These are phyloP conservation scores for Panaeolus cyanescens DNA, from an alignment of 768 basidiomycete genomes.

Conservation along the genomic window DNA sequence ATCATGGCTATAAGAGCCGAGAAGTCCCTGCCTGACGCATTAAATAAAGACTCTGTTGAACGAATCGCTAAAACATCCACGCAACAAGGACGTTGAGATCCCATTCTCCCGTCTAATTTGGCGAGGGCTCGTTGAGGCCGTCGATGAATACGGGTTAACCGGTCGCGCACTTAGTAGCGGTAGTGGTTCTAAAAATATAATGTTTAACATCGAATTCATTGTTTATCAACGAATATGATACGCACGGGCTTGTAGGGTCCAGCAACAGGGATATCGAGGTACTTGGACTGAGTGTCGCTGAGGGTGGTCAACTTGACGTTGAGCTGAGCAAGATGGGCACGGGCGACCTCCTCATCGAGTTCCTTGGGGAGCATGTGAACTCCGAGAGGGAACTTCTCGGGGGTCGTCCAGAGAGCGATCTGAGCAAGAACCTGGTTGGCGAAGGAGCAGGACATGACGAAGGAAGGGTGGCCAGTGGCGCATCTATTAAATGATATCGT, in stretches of 20 bases:
- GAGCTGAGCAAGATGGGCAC: conserved; percentile 88
- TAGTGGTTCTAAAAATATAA: conserved; percentile 33
- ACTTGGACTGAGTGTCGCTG: conserved; percentile 72
- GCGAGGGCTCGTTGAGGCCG: conserved; percentile 84
- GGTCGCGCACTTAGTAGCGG: conserved; percentile 45
- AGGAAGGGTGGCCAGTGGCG: conserved; percentile 98
- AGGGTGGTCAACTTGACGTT: conserved; percentile 92
- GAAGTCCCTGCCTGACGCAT: conserved; percentile 42
- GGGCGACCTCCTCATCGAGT: conserved; percentile 98
- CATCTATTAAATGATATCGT: conserved; percentile 53
- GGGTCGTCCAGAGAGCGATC: conserved; percentile 96
- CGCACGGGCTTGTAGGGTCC: conserved; percentile 66
- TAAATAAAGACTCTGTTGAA: conserved; percentile 49
- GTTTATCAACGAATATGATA: conserved; percentile 5
- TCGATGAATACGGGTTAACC: conserved; percentile 38
- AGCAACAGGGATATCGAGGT: conserved; percentile 86
- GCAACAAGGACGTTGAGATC: conserved; percentile 66
- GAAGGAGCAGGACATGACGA: conserved; percentile 99
- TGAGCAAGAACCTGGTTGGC: conserved; percentile 98
- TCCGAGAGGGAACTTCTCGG: conserved; percentile 91
- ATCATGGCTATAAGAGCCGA: conserved; percentile 28
- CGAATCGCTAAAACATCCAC: conserved; percentile 50
- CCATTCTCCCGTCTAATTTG: conserved; percentile 52
- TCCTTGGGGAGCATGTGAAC: conserved; percentile 99
- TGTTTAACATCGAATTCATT: conserved; percentile 3